phyloP scores from a whole-genome alignment of 1,284 basidiomycete genomes.

The Ganoderma leucocontextum region DNA sequence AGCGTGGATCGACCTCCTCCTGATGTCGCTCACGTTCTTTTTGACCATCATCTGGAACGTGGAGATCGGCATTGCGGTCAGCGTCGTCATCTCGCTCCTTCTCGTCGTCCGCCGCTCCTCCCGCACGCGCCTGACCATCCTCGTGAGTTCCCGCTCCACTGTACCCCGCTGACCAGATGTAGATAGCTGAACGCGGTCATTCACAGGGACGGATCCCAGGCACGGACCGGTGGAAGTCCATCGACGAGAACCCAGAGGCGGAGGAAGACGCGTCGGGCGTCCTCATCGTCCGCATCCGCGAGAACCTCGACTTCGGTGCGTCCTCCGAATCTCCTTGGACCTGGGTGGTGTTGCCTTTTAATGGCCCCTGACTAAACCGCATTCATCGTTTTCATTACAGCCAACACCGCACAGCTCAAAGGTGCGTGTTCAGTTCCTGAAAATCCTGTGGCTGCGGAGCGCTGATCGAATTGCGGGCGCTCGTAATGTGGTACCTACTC shows the following conservation, averaged over 20 bases:
- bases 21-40: constrained; percentile 88
- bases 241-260: constrained; percentile 81
- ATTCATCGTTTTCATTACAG: constrained; percentile 45
- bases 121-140: constrained; percentile 75
- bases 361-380: constrained; percentile 4
- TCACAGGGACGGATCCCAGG: constrained; percentile 80
- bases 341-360: too few relatives aligned
- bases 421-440: constrained; percentile 45
- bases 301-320: constrained; percentile 84
- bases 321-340: constrained; percentile 8
- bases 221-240: constrained; percentile 83
- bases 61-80: constrained; percentile 87
- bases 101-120: constrained; percentile 90
- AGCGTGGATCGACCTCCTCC: constrained; percentile 86
- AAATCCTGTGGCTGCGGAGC: neutral
- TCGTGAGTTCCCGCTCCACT: constrained; percentile 48
- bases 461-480: constrained; percentile 2
- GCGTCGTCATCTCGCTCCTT: constrained; percentile 82
- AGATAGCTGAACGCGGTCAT: neutral
- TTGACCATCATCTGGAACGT: constrained; percentile 79
- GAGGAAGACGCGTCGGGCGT: constrained; percentile 81
- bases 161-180: neutral
- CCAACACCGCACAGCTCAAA: constrained; percentile 92
- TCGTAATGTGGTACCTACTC: neutral
- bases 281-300: constrained; percentile 83